These are phyloP conservation scores for Flaveria linearis DNA, from an alignment of 129 eudicot species.

Conservation along the genomic window DNA sequence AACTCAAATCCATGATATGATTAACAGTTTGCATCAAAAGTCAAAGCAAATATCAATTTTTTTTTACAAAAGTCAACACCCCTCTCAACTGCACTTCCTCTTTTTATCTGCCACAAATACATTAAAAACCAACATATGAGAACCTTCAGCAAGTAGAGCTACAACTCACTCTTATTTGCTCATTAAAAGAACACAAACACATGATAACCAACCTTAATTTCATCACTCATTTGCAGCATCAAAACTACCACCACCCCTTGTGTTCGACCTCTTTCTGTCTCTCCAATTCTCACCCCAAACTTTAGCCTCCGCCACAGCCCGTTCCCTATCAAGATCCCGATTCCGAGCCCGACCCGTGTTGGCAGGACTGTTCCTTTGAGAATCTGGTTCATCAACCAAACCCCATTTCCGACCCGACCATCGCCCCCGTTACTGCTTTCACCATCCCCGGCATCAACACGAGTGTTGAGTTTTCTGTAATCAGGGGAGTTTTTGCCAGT, in stretches of 20 bases:
- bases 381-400: slow-evolving; percentile 44
- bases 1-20: slow-evolving; percentile 43
- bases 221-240: slow-evolving; percentile 68
- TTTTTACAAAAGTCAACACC: slow-evolving; percentile 51
- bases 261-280: slow-evolving; percentile 65
- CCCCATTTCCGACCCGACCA: slow-evolving; percentile 74
- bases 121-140: slow-evolving; percentile 36
- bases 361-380: slow-evolving; percentile 74
- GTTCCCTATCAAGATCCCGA: slow-evolving; percentile 83
- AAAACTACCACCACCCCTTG: slow-evolving; percentile 55
- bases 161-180: slow-evolving; percentile 35
- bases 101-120: slow-evolving; percentile 31
- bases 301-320: slow-evolving; percentile 95
- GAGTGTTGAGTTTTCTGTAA: slow-evolving; percentile 51
- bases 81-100: slow-evolving; percentile 31
- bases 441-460: slow-evolving; percentile 49
- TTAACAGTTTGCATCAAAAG: slow-evolving; percentile 34
- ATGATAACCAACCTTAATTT: slow-evolving; percentile 16
- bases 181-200: slow-evolving; percentile 19
- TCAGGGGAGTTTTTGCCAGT: slow-evolving; percentile 82
- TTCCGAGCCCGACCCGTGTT: slow-evolving; percentile 67
- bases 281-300: slow-evolving; percentile 99
- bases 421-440: slow-evolving; percentile 72
- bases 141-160: slow-evolving; percentile 37
- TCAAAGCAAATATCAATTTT: slow-evolving; percentile 36